phyloP scores from a whole-genome alignment of 148 eudicot species.

The Cornus kousa region DNA sequence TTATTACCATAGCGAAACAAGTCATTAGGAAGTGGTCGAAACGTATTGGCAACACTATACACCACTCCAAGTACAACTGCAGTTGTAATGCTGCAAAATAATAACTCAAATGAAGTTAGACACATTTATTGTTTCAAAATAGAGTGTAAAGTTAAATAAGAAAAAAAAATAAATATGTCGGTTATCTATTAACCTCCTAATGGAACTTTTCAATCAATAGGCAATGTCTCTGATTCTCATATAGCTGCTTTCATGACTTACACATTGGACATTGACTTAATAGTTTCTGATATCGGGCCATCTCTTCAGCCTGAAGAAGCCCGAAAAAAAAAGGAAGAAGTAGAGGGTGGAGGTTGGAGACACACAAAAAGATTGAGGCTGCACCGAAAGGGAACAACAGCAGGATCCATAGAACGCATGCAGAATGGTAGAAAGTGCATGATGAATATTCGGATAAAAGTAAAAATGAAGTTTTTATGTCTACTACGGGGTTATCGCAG shows the following conservation, averaged over 20 bases:
- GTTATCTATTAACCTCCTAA: background rate
- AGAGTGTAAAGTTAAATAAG: constrained; percentile 1
- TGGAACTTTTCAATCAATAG: background rate
- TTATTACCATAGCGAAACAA: constrained; percentile 78
- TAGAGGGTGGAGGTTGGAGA: no score
- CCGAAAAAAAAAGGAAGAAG: no score
- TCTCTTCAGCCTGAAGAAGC: background rate
- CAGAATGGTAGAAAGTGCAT: background rate
- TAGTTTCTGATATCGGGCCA: background rate
- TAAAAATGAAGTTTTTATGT: background rate
- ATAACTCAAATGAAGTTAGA: constrained; percentile 3
- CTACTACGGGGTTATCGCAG: background rate
- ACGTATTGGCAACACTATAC: constrained; percentile 70
- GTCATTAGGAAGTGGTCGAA: constrained; percentile 77
- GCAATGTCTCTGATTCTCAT: background rate
- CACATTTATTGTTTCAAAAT: background rate
- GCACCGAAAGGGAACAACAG: background rate
- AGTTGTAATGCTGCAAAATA: constrained; percentile 57
- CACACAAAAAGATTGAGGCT: no score
- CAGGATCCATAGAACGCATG: background rate
- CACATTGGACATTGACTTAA: no score
- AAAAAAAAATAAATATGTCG: background rate
- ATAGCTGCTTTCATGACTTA: background rate
- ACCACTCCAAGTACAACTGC: constrained; percentile 71
- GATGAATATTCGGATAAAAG: background rate